Base-by-base conservation (phyloP, 495 filamentous ascomycete genomes). In the Tetracladium setigerum region DNA sequence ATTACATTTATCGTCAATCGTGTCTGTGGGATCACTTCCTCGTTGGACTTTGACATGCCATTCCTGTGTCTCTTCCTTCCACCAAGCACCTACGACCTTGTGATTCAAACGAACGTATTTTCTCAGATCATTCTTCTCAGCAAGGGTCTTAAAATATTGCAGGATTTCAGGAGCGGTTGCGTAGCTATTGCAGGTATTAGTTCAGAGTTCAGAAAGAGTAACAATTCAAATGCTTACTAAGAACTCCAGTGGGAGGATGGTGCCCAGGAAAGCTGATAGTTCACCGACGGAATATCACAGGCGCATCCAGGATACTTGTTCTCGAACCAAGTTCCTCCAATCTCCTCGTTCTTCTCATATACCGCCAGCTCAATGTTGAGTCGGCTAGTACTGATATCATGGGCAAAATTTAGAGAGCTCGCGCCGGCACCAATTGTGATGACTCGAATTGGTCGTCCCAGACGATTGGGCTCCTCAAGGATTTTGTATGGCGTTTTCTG, bases 291-390 rank as follows among this genome's bases (percentile, higher is more conserved):
- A 35, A 78, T 58, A 53, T 79, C 76, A 58, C 76, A 78, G 50
- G 62, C 58, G 51, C 72, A 76, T 41, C 73, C 73, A 0, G 74
- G 74, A 46, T 81, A 81, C 12, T 67, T 62, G 54, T 79, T 80
- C 57, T 79, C 77, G 39, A 71, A 66, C 77, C 77, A 81, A 0
- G 77, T 79, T 8, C 77, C 77, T 16, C 74, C 77, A 41, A 79
- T 69, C 38, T 83, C 84, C 1, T 61, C 59, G 52, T 90, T 90
- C 72, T 89, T 90, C 59, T 92, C 87, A 61, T 87, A 92, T 34
- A 88, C 72, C 30, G 74, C 70, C 19, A 82, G 65, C 12, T 84
- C 75, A 39, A 70, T 67, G 43, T 59, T 43, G 30, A 67, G 55
- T 6, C 57, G 52, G 30, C 45, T 36, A 8, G 16, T 30, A 11